phyloP scores from a whole-genome alignment of 2,329 filamentous ascomycete genomes.

The Microcera coccophila region DNA sequence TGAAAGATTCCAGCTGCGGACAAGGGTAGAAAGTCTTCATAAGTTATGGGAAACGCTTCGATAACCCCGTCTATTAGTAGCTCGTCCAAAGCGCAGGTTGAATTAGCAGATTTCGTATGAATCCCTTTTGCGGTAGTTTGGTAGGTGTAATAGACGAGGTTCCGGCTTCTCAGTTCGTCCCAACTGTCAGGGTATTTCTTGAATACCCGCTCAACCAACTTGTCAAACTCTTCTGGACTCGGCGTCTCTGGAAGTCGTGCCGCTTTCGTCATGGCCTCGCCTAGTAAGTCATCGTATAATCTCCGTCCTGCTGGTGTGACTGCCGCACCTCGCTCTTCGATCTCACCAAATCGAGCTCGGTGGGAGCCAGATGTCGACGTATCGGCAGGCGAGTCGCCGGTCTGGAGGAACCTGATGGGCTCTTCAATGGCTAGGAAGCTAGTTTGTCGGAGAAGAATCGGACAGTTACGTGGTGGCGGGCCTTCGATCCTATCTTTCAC shows the following conservation, averaged over 20 bases:
- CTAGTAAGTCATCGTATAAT: conserved; percentile 43
- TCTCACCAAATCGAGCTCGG: conserved; percentile 48
- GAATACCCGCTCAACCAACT: conserved; percentile 28
- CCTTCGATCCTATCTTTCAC: conserved; percentile 50
- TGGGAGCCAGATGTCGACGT: conserved; percentile 35
- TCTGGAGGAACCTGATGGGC: conserved; percentile 36
- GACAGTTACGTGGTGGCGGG: conserved; percentile 40
- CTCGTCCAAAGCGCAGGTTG: conserved; percentile 18
- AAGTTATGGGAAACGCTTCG: conserved; percentile 42
- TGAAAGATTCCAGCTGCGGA: conserved; percentile 50
- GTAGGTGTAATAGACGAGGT: conserved; percentile 38
- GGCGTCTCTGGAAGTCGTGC: not conserved
- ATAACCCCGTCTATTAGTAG: conserved; percentile 35
- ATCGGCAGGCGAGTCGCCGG: conserved; percentile 23
- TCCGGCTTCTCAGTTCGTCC: conserved; percentile 30
- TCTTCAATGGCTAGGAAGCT: conserved; percentile 51
- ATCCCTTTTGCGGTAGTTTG: conserved; percentile 15
- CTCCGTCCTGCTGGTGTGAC: conserved; percentile 42
- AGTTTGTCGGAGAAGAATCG: conserved; percentile 49
- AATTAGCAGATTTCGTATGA: not conserved
- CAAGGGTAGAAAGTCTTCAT: conserved; percentile 51
- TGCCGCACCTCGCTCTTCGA: conserved; percentile 49
- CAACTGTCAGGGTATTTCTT: conserved; percentile 39
- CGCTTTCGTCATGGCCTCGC: conserved; percentile 22
- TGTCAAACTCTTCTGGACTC: conserved; percentile 14